Base-by-base conservation (phyloP, 306 rosid genomes). In the Heteromeles arbutifolia region DNA sequence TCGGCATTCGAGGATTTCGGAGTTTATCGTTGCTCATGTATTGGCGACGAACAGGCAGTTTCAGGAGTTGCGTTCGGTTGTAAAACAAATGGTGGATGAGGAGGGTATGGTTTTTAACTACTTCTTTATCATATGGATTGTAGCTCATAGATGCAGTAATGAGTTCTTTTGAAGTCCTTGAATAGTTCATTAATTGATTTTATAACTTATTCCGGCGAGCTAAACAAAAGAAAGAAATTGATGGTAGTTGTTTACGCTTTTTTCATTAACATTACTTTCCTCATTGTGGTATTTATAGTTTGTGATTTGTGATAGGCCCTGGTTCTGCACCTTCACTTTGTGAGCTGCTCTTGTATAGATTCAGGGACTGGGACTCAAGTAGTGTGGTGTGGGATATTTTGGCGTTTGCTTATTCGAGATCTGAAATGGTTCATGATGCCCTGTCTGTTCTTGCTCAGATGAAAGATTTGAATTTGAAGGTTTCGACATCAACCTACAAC, bases 391-490 rank as follows among this genome's bases (percentile, higher is more conserved):
- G 90, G 90, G 88, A 87, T 82, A 61, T 32, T 25, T 71, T 87
- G 81, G 90, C 84, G 8, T 87, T 84, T 82, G 44, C 65, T 34
- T 87, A 84, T 71, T 80, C 84, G 0, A 84, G 79, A 82, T 53
- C 21, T 63, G 82, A 78, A 65, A 78, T 87, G 85, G 84, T 84
- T 44, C 81, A 82, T 58, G 90, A 87, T 72, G 85, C 88, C 3
- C 84, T 87, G 65, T 78, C 81, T 72, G 85, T 87, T 68, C 76
- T 87, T 37, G 90, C 88, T 67, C 72, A 73, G 81, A 84, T 87
- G 90, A 87, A 82, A 83, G 85, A 82, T 73, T 74, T 84, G 71
- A 75, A 82, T 77, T 71, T 87, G 75, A 79, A 22, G 37, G 82
- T 83, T 63, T 87, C 86, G 34, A 65, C 79, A 66, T 41, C 79